phyloP scores from a whole-genome alignment of 2,329 filamentous ascomycete genomes.

The Coniosporium uncinatum region DNA sequence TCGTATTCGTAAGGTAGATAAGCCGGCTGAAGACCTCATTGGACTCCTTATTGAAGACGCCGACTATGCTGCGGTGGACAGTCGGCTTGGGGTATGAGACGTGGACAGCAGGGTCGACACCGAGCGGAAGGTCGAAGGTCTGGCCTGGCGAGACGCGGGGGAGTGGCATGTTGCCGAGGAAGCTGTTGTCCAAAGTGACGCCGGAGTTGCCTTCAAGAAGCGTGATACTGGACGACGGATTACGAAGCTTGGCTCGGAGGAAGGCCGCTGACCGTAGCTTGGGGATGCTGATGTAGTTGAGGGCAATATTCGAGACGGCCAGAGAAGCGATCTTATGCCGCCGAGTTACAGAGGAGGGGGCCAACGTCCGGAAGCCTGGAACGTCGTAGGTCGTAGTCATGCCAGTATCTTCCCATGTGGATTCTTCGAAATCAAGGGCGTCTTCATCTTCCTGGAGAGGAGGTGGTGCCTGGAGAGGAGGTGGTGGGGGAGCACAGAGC shows the following conservation, averaged over 20 bases:
- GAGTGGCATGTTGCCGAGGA: slow-evolving; percentile 51
- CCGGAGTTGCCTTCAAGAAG: slow-evolving; percentile 50
- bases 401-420: slow-evolving; percentile 51
- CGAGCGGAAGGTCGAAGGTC: slow-evolving; percentile 46
- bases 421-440: slow-evolving; percentile 40
- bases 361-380: slow-evolving; percentile 50
- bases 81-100: slow-evolving; percentile 52
- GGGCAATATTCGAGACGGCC: slow-evolving; percentile 41
- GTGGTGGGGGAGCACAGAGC: no score
- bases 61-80: slow-evolving; percentile 43
- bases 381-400: slow-evolving; percentile 57
- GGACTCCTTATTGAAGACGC: slow-evolving; percentile 49
- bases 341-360: slow-evolving; percentile 39
- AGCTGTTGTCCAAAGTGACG: slow-evolving; percentile 57
- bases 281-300: slow-evolving; percentile 50
- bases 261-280: slow-evolving; percentile 56
- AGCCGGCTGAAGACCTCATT: slow-evolving; percentile 43
- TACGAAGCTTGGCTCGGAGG: slow-evolving; percentile 51
- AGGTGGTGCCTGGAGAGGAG: no score
- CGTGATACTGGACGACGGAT: slow-evolving; percentile 45
- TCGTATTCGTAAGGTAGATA: slow-evolving; percentile 46
- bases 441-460: slow-evolving; percentile 6
- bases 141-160: slow-evolving; percentile 51
- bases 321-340: slow-evolving; percentile 54
- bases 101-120: slow-evolving; percentile 52